Conservation (phyloP, 164 flowering plant species). For the Stephania japonica region DNA sequence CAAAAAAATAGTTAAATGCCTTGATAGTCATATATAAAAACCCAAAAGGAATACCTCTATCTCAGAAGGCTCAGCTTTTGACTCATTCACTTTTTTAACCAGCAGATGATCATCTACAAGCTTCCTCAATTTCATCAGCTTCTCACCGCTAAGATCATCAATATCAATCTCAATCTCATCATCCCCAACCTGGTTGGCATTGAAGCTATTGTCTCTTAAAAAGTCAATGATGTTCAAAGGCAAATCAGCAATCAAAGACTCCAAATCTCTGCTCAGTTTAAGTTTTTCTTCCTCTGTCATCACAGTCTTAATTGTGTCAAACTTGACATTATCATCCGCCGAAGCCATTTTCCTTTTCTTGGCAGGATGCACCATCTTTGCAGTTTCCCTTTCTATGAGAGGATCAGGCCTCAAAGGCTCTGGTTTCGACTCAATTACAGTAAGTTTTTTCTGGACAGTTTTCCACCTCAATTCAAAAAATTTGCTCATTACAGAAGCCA, state of each 20-base stretch:
- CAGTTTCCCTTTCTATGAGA: slow-evolving; percentile 25
- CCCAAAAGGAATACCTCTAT: slow-evolving; percentile 46
- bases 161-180: slow-evolving; percentile 90
- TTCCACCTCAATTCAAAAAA: slow-evolving; percentile 77
- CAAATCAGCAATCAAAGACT: slow-evolving; percentile 42
- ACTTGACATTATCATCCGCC: slow-evolving; percentile 24
- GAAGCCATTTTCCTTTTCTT: slow-evolving; percentile 39
- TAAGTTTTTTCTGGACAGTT: slow-evolving; percentile 61
- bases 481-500: slow-evolving; percentile 57
- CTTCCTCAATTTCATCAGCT: slow-evolving; percentile 50
- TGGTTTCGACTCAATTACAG: slow-evolving; percentile 10
- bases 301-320: slow-evolving; percentile 25
- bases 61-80: slow-evolving; percentile 51
- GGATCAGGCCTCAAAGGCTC: slow-evolving; percentile 23
- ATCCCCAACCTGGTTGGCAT: slow-evolving; percentile 38
- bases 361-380: slow-evolving; percentile 19
- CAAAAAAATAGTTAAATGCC: not conserved
- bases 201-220: slow-evolving; percentile 44
- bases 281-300: slow-evolving; percentile 64
- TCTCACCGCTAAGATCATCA: slow-evolving; percentile 58
- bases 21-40: not conserved
- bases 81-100: slow-evolving; percentile 36
- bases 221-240: slow-evolving; percentile 68
- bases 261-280: slow-evolving; percentile 53
- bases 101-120: slow-evolving; percentile 62